phyloP scores from a whole-genome alignment of 257 asterid species.

The Anisodus tanguticus region DNA sequence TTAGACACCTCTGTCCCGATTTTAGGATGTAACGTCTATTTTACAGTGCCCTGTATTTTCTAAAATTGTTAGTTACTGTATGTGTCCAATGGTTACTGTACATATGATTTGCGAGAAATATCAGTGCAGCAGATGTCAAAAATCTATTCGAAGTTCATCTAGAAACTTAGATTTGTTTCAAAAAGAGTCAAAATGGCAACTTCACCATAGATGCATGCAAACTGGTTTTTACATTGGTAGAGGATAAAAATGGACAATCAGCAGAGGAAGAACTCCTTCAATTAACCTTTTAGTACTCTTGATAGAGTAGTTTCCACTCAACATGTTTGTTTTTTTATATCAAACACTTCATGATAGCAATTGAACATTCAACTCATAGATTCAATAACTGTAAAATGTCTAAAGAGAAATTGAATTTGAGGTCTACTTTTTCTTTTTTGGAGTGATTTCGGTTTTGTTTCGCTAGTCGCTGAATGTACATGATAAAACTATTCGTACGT shows the following conservation, averaged over 20 bases:
- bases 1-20: background rate
- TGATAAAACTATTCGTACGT: background rate
- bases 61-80: background rate
- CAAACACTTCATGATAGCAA: background rate
- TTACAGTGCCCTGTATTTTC: background rate
- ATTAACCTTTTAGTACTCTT: background rate
- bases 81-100: background rate
- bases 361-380: background rate
- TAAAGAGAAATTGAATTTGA: background rate
- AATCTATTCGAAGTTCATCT: background rate
- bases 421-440: background rate
- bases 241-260: background rate
- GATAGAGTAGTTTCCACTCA: background rate
- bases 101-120: background rate
- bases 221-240: background rate
- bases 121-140: background rate
- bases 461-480: background rate
- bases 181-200: background rate
- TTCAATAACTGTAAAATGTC: constrained; percentile 15
- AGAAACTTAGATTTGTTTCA: background rate
- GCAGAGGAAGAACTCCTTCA: background rate
- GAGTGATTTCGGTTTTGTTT: constrained; percentile 8
- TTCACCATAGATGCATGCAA: background rate
- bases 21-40: background rate
- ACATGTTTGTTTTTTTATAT: background rate